Evolutionary conservation across 768 basidiomycete genomes (phyloP), one percentile per base, ranked within the genome.

Genomic region (Naganishia randhawae): DNA sequence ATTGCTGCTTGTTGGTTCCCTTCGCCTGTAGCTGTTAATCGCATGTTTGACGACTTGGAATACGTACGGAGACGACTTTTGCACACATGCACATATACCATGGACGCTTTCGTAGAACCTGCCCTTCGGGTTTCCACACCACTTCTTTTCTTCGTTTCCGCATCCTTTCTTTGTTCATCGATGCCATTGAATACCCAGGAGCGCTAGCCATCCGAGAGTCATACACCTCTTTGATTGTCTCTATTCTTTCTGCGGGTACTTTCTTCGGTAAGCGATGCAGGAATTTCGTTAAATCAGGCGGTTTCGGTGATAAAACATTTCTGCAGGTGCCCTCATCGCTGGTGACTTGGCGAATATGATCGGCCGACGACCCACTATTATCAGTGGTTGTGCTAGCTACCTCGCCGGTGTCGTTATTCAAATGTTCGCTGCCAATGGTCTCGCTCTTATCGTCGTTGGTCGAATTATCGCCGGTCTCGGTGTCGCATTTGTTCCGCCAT

Each of bases 231-330:
- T 73, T 80, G 69, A 78, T 81, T 73, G 78, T 78, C 41, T 81
- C 80, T 35, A 79, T 81, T 68, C 74, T 81, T 22, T 80, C 79
- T 14, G 81, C 81, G 41, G 81, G 81, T 70, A 81, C 79, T 8
- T 82, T 82, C 73, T 77, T 81, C 57, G 51, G n/a, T n/a, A n/a
- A n/a, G n/a, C n/a, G n/a, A n/a, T n/a, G n/a, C n/a, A n/a, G n/a
- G n/a, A n/a, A n/a, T n/a, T n/a, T n/a, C n/a, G n/a, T n/a, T n/a
- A n/a, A n/a, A n/a, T n/a, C n/a, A n/a, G n/a, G n/a, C n/a, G n/a
- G n/a, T n/a, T n/a, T n/a, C n/a, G n/a, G n/a, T n/a, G n/a, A n/a
- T n/a, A n/a, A n/a, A n/a, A n/a, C n/a, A n/a, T n/a, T n/a, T n/a
- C n/a, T n/a, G n/a, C n/a, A n/a, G n/a, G 79, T 62, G 77, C 80